Base-by-base conservation (phyloP, 345 rosid species). In the Aquilaria sinensis region DNA sequence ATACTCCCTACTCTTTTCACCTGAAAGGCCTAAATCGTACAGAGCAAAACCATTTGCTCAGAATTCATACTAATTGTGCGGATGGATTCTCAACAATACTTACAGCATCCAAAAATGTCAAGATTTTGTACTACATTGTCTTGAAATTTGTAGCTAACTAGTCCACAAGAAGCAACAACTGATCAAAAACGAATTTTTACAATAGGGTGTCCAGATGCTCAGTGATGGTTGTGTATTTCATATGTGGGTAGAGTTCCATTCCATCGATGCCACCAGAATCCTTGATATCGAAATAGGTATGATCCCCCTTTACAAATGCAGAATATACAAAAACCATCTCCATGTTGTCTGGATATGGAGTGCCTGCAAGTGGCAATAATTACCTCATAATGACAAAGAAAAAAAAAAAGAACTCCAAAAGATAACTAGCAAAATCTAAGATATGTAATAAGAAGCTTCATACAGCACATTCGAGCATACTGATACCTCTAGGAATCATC, bases 251-350 rank as follows among this genome's bases (percentile, higher is more conserved):
- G 55, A 85, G 70, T 31, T 68, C 53, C 1, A 70, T 69, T 12
- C 88, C 88, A 9, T 85, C 86, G 30, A 75, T 47, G 43, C 86
- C 91, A 14, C 68, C 65, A 12, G 29, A 68, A 3, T 77, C 55
- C 47, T 79, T 68, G 23, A 81, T 71, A 29, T 77, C 77, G 13
- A 75, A 81, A 68, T 74, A 83, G 9, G 88, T 83, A 45, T 75
- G 84, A 74, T 85, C 86, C 29, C 83, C 92, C 72, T 79, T 79
- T 29, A 85, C 56, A 58, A 85, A 85, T 3, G 66, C 64, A 0
- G 88, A 83, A 57, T 83, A 83, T 64, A 81, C 72, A 62, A 85
- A 85, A n/a, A 80, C 15, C 73, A 73, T 64, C 52, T 43, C 69
- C 80, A 73, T 75, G 67, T 72, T 77, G 61, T 70, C 76, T 4